A percentile compares a stretch with the other conserved stretches of the same genome.
These are phyloP conservation scores for Lactifluus subvellereus DNA, from an alignment of 768 basidiomycete genomes.

Conservation along the genomic window DNA sequence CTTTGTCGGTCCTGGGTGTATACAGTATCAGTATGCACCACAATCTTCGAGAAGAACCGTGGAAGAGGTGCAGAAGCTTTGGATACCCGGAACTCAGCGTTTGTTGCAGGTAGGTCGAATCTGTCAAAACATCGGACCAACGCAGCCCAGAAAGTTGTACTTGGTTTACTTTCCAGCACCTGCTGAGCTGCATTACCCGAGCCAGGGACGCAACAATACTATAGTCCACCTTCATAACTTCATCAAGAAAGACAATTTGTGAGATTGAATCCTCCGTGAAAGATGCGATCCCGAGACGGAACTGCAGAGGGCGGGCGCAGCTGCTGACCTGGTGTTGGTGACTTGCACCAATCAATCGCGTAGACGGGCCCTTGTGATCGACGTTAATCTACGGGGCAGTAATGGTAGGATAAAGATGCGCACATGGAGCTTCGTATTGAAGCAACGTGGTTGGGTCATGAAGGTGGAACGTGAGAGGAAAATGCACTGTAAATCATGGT, in stretches of 20 bases:
- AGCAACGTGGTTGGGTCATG: slow-evolving; percentile 68
- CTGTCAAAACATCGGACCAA: slow-evolving; percentile 52
- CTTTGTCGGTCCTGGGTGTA: slow-evolving; percentile 33
- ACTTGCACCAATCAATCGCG: slow-evolving; percentile 85
- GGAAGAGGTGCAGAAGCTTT: slow-evolving; percentile 81
- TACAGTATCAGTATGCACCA: slow-evolving; percentile 39
- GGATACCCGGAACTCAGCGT: slow-evolving; percentile 85
- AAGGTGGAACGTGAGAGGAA: slow-evolving; percentile 9
- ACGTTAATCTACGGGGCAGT: slow-evolving; percentile 1
- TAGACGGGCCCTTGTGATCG: slow-evolving; percentile 68
- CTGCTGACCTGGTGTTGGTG: slow-evolving; percentile 66
- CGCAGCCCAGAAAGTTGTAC: slow-evolving; percentile 75
- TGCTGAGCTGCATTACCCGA: slow-evolving; percentile 28
- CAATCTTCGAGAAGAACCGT: slow-evolving; percentile 93
- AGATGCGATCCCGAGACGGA: slow-evolving; percentile 81
- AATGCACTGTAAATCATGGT: neutral
- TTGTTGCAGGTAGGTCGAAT: slow-evolving; percentile 86
- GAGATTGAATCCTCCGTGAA: slow-evolving; percentile 74
- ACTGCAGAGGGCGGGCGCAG: slow-evolving; percentile 65
- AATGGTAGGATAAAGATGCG: slow-evolving; percentile 30
- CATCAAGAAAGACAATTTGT: slow-evolving; percentile 79
- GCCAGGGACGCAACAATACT: neutral
- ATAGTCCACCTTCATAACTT: slow-evolving; percentile 75
- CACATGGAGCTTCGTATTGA: slow-evolving; percentile 83
- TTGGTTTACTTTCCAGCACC: slow-evolving; percentile 52